These are phyloP conservation scores for Podaxis pistillaris DNA, from an alignment of 768 basidiomycete genomes.

Conservation along the genomic window DNA sequence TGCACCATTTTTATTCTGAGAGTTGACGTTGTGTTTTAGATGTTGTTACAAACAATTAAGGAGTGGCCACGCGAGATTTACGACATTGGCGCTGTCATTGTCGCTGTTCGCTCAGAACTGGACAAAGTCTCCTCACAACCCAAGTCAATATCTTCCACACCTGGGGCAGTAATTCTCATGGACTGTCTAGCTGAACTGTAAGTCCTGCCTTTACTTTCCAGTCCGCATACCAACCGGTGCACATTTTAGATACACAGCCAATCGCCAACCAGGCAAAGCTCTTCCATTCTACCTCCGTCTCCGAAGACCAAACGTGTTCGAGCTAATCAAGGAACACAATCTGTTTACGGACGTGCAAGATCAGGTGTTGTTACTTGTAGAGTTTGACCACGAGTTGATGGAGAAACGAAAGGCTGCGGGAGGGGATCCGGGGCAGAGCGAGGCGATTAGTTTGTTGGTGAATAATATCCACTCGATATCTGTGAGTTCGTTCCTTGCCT, in stretches of 20 bases:
- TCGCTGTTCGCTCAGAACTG: conserved; percentile 83
- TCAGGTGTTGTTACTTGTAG: conserved; percentile 87
- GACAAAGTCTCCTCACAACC: conserved; percentile 59
- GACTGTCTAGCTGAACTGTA: conserved; percentile 92
- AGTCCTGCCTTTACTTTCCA: conserved; percentile 20
- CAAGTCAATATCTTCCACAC: conserved; percentile 37
- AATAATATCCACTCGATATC: conserved; percentile 97
- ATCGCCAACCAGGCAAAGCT: conserved; percentile 93
- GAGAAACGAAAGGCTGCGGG: conserved; percentile 49
- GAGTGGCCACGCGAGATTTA: conserved; percentile 93
- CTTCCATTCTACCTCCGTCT: conserved; percentile 87
- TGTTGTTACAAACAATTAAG: conserved; percentile 73
- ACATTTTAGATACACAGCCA: conserved; percentile 60
- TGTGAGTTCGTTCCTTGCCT: conserved; percentile 43
- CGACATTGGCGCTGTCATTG: conserved; percentile 81
- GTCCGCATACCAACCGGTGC: neutral
- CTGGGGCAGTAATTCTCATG: conserved; percentile 71
- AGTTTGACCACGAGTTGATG: conserved; percentile 90
- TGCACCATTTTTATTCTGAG: neutral
- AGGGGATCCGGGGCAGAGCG: conserved; percentile 45
- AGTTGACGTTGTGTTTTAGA: conserved; percentile 36
- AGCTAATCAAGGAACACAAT: conserved; percentile 90
- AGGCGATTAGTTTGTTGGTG: conserved; percentile 84
- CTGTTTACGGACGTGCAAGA: conserved; percentile 94
- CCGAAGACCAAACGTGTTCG: conserved; percentile 86